Evolutionary conservation across 352 stramenopile genomes (phyloP).

Genomic region (Phytophthora brassicae): DNA sequence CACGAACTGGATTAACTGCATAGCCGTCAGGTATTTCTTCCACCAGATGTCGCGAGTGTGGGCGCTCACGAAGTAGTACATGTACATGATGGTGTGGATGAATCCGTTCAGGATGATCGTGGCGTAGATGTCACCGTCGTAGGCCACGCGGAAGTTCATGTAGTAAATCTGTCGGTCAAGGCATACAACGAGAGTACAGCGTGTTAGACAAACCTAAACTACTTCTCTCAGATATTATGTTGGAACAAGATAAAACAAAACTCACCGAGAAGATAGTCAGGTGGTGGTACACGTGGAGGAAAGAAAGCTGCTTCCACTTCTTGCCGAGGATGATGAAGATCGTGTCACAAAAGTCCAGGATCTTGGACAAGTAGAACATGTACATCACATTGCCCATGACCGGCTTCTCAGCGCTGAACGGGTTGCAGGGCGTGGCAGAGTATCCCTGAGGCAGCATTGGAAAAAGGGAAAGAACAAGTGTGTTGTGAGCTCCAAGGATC

Average conservation of each 20-base stretch:
- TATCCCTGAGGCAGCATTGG: constrained; percentile 59
- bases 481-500: background rate
- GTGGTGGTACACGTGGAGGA: constrained; percentile 99
- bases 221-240: background rate
- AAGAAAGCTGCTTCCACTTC: constrained; percentile 97
- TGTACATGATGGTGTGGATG: constrained; percentile 99
- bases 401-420: constrained; percentile 87
- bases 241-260: constrained; percentile 1
- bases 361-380: constrained; percentile 99
- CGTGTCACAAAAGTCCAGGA: constrained; percentile 92
- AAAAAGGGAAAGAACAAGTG: constrained; percentile 4
- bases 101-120: constrained; percentile 97
- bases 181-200: background rate
- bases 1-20: constrained; percentile 96
- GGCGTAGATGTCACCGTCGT: constrained; percentile 97
- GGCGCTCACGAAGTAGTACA: constrained; percentile 98
- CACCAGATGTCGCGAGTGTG: constrained; percentile 98
- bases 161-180: constrained; percentile 87
- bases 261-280: constrained; percentile 93
- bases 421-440: constrained; percentile 91
- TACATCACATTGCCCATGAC: constrained; percentile 96
- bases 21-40: constrained; percentile 95
- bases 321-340: constrained; percentile 99
- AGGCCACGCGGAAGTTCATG: constrained; percentile 92
- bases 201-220: constrained; percentile 11